phyloP scores from a whole-genome alignment of 2,329 filamentous ascomycete genomes.

The Alternaria tenuissima region DNA sequence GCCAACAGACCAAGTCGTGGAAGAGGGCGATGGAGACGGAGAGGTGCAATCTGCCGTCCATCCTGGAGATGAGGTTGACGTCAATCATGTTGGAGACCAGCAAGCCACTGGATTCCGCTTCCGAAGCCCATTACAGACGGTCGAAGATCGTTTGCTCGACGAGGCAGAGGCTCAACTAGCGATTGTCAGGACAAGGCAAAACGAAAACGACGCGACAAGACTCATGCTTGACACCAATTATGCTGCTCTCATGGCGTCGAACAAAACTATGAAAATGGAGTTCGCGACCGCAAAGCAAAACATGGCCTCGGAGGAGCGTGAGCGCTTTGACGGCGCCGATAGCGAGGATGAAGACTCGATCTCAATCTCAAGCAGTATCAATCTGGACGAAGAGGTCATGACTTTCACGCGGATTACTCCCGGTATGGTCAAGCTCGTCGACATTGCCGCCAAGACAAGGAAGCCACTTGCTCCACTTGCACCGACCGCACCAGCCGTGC shows the following conservation, averaged over 20 bases:
- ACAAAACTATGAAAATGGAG: slow-evolving; percentile 22
- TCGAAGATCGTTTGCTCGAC: slow-evolving; percentile 36
- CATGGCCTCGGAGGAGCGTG: neutral
- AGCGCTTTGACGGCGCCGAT: neutral
- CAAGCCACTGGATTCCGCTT: neutral
- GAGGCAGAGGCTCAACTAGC: slow-evolving; percentile 21
- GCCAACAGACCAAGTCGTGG: slow-evolving; percentile 10
- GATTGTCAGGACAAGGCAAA: neutral
- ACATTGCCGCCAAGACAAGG: slow-evolving; percentile 27
- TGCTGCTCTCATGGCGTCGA: slow-evolving; percentile 14
- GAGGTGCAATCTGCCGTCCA: slow-evolving; percentile 7
- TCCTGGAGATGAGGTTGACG: slow-evolving; percentile 11
- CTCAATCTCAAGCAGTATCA: slow-evolving; percentile 28
- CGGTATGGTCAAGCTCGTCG: slow-evolving; percentile 32
- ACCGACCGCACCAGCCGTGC: neutral
- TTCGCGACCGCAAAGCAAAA: slow-evolving; percentile 1
- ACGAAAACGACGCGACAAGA: slow-evolving; percentile 16
- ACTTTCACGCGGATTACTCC: slow-evolving; percentile 21
- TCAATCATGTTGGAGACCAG: slow-evolving; percentile 5
- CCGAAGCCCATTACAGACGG: slow-evolving; percentile 31
- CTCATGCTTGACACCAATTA: slow-evolving; percentile 18
- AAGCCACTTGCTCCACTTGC: neutral
- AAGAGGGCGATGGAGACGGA: neutral
- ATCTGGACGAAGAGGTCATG: slow-evolving; percentile 26
- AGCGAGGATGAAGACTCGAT: slow-evolving; percentile 20